Evolutionary conservation across 192 early-diverging fungal genomes (phyloP).

Genomic region (Chytriomyces hyalinus): DNA sequence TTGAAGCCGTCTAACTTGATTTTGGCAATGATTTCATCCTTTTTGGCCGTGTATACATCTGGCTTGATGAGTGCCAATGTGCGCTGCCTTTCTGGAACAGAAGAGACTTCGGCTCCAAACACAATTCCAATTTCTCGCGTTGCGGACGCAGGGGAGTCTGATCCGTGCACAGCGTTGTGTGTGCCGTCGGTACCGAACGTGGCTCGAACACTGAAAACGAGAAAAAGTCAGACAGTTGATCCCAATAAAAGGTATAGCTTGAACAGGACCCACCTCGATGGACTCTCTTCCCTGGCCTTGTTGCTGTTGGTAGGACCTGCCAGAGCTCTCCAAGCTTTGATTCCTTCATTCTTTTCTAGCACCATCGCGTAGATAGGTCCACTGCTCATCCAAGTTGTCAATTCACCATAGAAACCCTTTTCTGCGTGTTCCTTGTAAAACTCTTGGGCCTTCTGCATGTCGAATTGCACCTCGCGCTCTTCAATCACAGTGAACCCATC

Average conservation of each 20-base stretch:
- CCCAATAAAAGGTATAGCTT: neutral
- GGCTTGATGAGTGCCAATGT: constrained; percentile 57
- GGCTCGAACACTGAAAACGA: constrained; percentile 52
- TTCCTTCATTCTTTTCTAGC: constrained; percentile 58
- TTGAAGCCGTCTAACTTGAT: constrained; percentile 51
- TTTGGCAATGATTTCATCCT: constrained; percentile 50
- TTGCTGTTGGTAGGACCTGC: constrained; percentile 64
- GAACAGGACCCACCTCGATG: constrained; percentile 44
- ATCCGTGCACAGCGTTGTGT: constrained; percentile 65
- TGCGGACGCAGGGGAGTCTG: constrained; percentile 58
- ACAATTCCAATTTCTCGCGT: constrained; percentile 48
- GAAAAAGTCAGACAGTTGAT: neutral
- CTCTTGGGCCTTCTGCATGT: constrained; percentile 45
- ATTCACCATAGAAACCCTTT: constrained; percentile 45
- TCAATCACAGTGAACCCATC: constrained; percentile 41
- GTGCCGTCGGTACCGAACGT: constrained; percentile 59
- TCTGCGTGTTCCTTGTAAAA: constrained; percentile 57
- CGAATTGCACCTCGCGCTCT: constrained; percentile 39
- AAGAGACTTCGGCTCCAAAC: constrained; percentile 48
- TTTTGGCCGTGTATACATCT: constrained; percentile 57
- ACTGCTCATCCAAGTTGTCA: constrained; percentile 50
- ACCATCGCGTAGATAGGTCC: constrained; percentile 63
- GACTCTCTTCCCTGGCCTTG: constrained; percentile 60
- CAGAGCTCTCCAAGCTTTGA: constrained; percentile 60
- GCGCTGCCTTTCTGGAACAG: constrained; percentile 34